These are phyloP conservation scores for Pulveroboletus sp. DNA, from an alignment of 768 basidiomycete genomes.

Conservation along the genomic window DNA sequence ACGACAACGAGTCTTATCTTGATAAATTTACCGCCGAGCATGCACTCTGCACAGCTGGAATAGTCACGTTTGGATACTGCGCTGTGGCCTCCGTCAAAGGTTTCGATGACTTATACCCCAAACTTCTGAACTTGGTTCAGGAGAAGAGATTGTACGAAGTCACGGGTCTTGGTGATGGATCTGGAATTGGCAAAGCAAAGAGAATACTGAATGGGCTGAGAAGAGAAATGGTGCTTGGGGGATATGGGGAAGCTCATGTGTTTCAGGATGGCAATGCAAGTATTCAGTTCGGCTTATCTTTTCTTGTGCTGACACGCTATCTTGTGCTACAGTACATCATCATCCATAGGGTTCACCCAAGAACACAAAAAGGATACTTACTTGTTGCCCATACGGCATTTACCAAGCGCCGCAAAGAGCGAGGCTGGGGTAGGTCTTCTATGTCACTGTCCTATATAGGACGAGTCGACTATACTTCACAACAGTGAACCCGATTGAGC, in stretches of 20 bases:
- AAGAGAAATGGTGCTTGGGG: slow-evolving; percentile 85
- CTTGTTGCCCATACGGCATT: slow-evolving; percentile 92
- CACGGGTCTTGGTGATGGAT: slow-evolving; percentile 49
- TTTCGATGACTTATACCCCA: slow-evolving; percentile 96
- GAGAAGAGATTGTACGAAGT: slow-evolving; percentile 80
- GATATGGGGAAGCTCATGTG: slow-evolving; percentile 89
- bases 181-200: slow-evolving; percentile 56
- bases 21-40: slow-evolving; percentile 94
- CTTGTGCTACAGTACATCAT: slow-evolving; percentile 73
- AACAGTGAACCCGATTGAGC: slow-evolving; percentile 77
- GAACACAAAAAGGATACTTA: slow-evolving; percentile 86
- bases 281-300: slow-evolving; percentile 12
- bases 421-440: slow-evolving; percentile 64
- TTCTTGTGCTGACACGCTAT: slow-evolving; percentile 2
- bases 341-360: slow-evolving; percentile 86
- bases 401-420: slow-evolving; percentile 71
- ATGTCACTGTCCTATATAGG: not conserved
- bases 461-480: not conserved
- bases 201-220: slow-evolving; percentile 83
- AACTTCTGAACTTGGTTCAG: slow-evolving; percentile 81
- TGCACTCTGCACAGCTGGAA: slow-evolving; percentile 87
- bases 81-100: slow-evolving; percentile 94
- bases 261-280: slow-evolving; percentile 94
- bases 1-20: slow-evolving; percentile 92
- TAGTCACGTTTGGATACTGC: slow-evolving; percentile 86